Evolutionary conservation across 768 basidiomycete species (phyloP).

Genomic region (Pulveroboletus ravenelii): DNA sequence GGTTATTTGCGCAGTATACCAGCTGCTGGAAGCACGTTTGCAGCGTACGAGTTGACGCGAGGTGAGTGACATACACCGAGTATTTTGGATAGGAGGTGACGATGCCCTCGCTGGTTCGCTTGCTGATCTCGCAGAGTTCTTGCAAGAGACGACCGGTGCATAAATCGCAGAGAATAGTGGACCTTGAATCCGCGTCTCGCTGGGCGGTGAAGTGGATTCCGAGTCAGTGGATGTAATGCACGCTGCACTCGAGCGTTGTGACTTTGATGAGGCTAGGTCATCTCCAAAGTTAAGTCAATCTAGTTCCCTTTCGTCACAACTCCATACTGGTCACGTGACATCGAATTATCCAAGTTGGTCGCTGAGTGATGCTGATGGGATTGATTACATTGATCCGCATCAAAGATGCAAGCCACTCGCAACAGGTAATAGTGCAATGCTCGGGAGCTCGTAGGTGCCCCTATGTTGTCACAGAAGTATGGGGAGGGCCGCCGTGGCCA

Average conservation of each 20-base stretch:
- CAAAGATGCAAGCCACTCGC: neutral
- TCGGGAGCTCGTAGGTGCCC: neutral
- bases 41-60: constrained; percentile 80
- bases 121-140: constrained; percentile 12
- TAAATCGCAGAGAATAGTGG: neutral
- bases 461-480: too few relatives aligned
- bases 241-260: neutral
- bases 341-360: too few relatives aligned
- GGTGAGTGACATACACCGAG: constrained; percentile 36
- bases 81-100: neutral
- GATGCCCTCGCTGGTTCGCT: too few relatives aligned
- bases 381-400: neutral
- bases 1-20: constrained; percentile 57
- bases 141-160: constrained; percentile 23
- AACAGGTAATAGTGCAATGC: too few relatives aligned
- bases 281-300: neutral
- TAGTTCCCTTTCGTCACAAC: neutral
- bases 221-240: neutral
- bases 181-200: neutral
- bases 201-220: neutral
- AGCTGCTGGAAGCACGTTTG: constrained; percentile 86
- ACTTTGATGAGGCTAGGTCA: neutral
- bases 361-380: too few relatives aligned
- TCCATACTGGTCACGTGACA: too few relatives aligned
- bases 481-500: neutral